phyloP scores from a whole-genome alignment of 2,329 filamentous ascomycete genomes.

The Aspergillus fijiensis region DNA sequence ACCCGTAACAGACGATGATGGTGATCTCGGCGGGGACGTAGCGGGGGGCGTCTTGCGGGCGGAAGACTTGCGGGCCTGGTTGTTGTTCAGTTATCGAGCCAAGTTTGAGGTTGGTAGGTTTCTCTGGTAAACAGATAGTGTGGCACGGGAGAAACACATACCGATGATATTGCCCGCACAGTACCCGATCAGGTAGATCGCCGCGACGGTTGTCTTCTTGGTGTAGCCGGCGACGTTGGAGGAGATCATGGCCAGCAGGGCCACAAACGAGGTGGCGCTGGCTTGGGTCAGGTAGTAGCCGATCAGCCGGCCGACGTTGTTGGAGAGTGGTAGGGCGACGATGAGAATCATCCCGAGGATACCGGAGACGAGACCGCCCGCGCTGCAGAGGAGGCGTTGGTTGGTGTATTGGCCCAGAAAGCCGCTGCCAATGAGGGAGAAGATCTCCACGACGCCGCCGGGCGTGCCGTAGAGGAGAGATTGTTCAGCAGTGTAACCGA shows the following conservation, averaged over 20 bases:
- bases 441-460: slow-evolving; percentile 64
- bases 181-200: slow-evolving; percentile 49
- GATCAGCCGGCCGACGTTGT: slow-evolving; percentile 58
- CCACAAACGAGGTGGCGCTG: slow-evolving; percentile 62
- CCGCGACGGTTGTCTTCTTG: slow-evolving; percentile 55
- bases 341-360: slow-evolving; percentile 66
- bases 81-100: not conserved
- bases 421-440: slow-evolving; percentile 56
- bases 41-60: slow-evolving; percentile 55
- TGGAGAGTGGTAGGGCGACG: slow-evolving; percentile 59
- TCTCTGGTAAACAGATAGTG: too few species aligned
- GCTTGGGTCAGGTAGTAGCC: slow-evolving; percentile 67
- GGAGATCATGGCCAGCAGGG: slow-evolving; percentile 61
- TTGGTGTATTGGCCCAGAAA: slow-evolving; percentile 57
- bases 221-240: slow-evolving; percentile 60
- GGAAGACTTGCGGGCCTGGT: slow-evolving; percentile 57
- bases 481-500: slow-evolving; percentile 64
- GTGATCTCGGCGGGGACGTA: slow-evolving; percentile 65
- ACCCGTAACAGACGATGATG: slow-evolving; percentile 59
- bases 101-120: not conserved
- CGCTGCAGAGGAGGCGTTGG: slow-evolving; percentile 59
- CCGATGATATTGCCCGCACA: slow-evolving; percentile 59
- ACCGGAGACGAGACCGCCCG: slow-evolving; percentile 51
- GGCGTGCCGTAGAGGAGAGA: slow-evolving; percentile 66
- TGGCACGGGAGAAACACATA: slow-evolving; percentile 24